Evolutionary conservation across 1,284 basidiomycete species (phyloP).

Genomic region (Tranzscheliella williamsii): DNA sequence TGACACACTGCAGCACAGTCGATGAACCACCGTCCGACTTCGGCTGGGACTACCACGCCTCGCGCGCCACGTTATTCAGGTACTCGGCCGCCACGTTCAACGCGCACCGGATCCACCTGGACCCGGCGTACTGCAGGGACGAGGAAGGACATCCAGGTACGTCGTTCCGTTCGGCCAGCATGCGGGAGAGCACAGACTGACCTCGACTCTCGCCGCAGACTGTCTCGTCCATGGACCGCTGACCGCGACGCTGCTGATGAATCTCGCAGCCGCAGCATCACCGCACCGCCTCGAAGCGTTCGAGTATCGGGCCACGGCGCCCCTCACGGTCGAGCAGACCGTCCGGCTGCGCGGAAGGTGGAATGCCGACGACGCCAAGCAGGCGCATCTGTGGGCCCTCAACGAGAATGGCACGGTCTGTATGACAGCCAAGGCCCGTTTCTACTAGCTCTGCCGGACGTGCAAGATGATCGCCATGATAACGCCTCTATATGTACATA

Average conservation of each 20-base stretch:
- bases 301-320: slow-evolving; percentile 42
- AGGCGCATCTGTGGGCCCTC: slow-evolving; percentile 23
- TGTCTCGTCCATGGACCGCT: slow-evolving; percentile 50
- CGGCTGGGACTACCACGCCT: slow-evolving; percentile 33
- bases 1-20: slow-evolving; percentile 8
- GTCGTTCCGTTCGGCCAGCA: too few relatives aligned
- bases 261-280: slow-evolving; percentile 7
- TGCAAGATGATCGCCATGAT: too few relatives aligned
- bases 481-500: too few relatives aligned
- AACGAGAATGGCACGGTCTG: slow-evolving; percentile 26
- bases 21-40: slow-evolving; percentile 28
- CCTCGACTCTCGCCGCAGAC: slow-evolving; percentile 12
- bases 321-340: slow-evolving; percentile 27
- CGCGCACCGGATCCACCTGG: slow-evolving; percentile 54
- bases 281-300: slow-evolving; percentile 11
- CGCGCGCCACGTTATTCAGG: slow-evolving; percentile 47
- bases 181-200: too few relatives aligned
- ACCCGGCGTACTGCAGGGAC: slow-evolving; percentile 45
- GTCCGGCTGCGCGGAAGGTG: slow-evolving; percentile 24
- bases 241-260: slow-evolving; percentile 39
- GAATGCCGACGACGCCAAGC: slow-evolving; percentile 6
- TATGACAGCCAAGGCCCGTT: slow-evolving; percentile 25
- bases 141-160: slow-evolving; percentile 45
- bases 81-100: slow-evolving; percentile 57
- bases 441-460: too few relatives aligned